Evolutionary conservation across 2,329 filamentous ascomycete genomes (phyloP).

Genomic region (Aureobasidium pullulans): DNA sequence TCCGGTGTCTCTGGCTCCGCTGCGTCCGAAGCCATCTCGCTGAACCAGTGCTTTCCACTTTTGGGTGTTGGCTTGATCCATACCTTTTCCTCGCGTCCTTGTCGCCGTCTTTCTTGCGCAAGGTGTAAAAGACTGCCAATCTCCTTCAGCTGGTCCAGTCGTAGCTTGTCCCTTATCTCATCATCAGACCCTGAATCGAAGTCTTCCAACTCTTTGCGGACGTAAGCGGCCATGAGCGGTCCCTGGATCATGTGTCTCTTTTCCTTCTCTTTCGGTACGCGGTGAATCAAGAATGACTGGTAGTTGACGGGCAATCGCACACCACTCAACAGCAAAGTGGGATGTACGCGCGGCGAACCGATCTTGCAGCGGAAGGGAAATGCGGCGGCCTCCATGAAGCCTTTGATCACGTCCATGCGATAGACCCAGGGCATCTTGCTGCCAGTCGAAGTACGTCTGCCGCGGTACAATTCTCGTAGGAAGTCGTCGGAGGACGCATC

Average conservation of each 20-base stretch:
- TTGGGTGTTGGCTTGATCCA: background rate
- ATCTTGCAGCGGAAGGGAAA: conserved; percentile 53
- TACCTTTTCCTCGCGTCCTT: conserved; percentile 42
- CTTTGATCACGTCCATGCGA: conserved; percentile 48
- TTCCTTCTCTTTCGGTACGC: conserved; percentile 47
- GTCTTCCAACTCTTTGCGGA: conserved; percentile 44
- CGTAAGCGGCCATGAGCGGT: conserved; percentile 49
- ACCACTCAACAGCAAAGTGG: conserved; percentile 35
- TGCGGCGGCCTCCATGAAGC: conserved; percentile 50
- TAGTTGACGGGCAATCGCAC: conserved; percentile 49
- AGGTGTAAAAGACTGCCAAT: conserved; percentile 50
- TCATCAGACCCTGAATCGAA: conserved; percentile 40
- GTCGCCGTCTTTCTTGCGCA: conserved; percentile 53
- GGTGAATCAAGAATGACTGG: conserved; percentile 48
- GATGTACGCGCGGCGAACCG: conserved; percentile 33
- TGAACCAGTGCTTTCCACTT: conserved; percentile 11
- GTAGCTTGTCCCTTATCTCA: conserved; percentile 19
- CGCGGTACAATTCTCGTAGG: conserved; percentile 41
- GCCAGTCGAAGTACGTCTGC: conserved; percentile 51
- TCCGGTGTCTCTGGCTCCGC: background rate
- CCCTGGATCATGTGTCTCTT: conserved; percentile 51
- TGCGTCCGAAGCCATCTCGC: conserved; percentile 10
- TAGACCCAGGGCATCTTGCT: conserved; percentile 52
- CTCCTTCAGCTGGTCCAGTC: conserved; percentile 51
- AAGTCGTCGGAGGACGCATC: conserved; percentile 13